A percentile compares a stretch with the other conserved stretches of the same genome.
Evolutionary conservation across 78 protist species (phyloP).

Genomic region (Andalucia godoyi): DNA sequence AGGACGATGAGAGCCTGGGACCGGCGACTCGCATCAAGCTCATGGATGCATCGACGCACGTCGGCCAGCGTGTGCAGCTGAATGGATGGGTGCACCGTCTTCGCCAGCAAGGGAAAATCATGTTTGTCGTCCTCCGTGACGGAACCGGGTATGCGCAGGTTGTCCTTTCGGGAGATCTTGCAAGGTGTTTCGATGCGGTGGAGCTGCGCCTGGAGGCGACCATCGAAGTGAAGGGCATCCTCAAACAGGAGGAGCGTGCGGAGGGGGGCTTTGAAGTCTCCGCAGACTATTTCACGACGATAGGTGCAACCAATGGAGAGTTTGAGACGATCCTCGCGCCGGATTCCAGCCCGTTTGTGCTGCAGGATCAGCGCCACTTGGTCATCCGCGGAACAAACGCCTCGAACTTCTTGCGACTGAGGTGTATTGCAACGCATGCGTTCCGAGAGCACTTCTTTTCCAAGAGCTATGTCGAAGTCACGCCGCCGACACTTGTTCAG

Average conservation of each 20-base stretch:
- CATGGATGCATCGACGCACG: conserved; percentile 22
- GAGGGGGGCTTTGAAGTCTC: conserved; percentile 58
- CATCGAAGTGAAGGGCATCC: conserved; percentile 39
- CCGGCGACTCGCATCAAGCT: too few relatives aligned
- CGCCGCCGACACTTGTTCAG: conserved; percentile 92
- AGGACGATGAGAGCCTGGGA: too few relatives aligned
- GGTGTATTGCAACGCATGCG: conserved; percentile 27
- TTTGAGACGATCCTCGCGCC: conserved; percentile 54
- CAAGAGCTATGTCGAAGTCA: conserved; percentile 62
- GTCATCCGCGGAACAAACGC: conserved; percentile 61
- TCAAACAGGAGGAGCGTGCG: conserved; percentile 35
- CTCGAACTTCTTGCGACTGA: conserved; percentile 36
- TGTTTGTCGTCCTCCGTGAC: conserved; percentile 81
- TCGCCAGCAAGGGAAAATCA: conserved; percentile 46
- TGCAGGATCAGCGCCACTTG: conserved; percentile 76
- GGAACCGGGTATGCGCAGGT: conserved; percentile 84
- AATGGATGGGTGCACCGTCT: conserved; percentile 77
- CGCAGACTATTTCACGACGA: conserved; percentile 33
- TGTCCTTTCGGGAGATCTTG: conserved; percentile 38
- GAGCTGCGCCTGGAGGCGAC: conserved; percentile 44
- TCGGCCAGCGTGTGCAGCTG: conserved; percentile 49
- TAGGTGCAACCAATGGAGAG: conserved; percentile 16
- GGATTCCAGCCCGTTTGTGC: conserved; percentile 38
- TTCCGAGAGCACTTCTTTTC: conserved; percentile 73
- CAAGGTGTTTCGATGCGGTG: conserved; percentile 21